Base-by-base conservation (phyloP, 176 grass and related monocot genomes). In the Musa itinerans region DNA sequence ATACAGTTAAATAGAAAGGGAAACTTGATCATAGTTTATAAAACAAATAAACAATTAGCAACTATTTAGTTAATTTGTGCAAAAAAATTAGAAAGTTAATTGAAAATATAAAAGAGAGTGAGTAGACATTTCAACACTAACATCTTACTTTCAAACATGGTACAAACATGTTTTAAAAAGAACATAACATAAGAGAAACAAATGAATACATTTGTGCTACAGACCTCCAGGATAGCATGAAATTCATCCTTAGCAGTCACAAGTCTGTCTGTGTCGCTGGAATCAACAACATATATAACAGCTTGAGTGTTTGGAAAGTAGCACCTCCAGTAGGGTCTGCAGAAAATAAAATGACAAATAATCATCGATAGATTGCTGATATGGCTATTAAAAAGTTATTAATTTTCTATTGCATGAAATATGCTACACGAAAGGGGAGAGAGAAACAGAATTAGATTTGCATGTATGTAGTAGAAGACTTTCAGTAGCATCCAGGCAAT, bases 251-350 rank as follows among this genome's bases (percentile, higher is more conserved):
- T 98, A 53, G 94, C 90, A 55, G 90, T 98, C 80, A 93, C 90
- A 55, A 98, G 88, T 76, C 94, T 98, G 78, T 98, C 94, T 56
- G 94, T 98, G 81, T 93, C 94, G 80, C 94, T 98, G 76, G 94
- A 98, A 83, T 98, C 94, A 74, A 98, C 94, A 92, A 98, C 90
- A 79, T 93, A 97, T 85, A 97, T 97, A 72, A 97, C 90, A 69
- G 94, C 94, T 65, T 93, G 94, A 24, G 94, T 93, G 73, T 98
- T 98, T 78, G 94, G 94, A 85, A 98, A 98, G 80, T 98, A 98
- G 80, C 94, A 98, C 85, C 94, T 90, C 94, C 94, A 98, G 52
- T 91, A 98, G 61, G 94, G 90, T 82, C 90, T 98, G 77, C 58
- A 81, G 68, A 84, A 58, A 78, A 19, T 23, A 52, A 81, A 19